Base-by-base conservation (phyloP, 2,329 filamentous ascomycete species). In the Microthyrium microscopicum region DNA sequence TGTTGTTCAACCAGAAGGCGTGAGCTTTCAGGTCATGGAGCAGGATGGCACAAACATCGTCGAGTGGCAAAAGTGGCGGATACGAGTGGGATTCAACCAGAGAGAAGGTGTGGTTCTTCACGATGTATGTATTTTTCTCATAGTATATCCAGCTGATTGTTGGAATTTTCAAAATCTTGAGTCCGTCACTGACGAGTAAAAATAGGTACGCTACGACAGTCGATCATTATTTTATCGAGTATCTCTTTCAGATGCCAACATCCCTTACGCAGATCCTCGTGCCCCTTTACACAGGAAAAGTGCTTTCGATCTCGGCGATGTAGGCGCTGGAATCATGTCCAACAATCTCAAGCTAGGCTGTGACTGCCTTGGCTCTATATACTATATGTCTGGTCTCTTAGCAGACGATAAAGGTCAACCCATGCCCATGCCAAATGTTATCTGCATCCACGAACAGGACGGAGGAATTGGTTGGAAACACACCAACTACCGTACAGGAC, bases 371-470 rank as follows among this genome's bases (percentile, higher is more conserved):
- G 75, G 75, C 3, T 69, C 71, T 13, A 79, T 80, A 46, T 68
- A 77, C 46, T 79, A 80, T 43, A 61, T 79, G 25, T 64, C 64
- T 34, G 65, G 64, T 3, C 61, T 70, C 12, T 52, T 76, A 2
- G 62, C 63, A 11, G 64, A 74, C 38, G 65, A 68, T 43, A 68
- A 72, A 37, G 75, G 73, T 13, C 60, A 65, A 12, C 61, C 68
- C 1, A 46, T 68, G 2, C 53, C 61, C 2, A 66, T 77, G 58
- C 66, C 72, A n/a, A 79, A 78, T 38, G 67, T 72, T 9, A 59
- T 80, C 24, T 79, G 75, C 46, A 62, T 79, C 31, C 75, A 80
- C 46, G 75, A 80, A 47, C 73, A 78, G 50, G 75, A 80, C 42
- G 68, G 62, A 17, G 75, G 75, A 3, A 71, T 77, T 36, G 69